These are phyloP conservation scores for Coleophoma cylindrospora DNA, from an alignment of 2,329 filamentous ascomycete species.

Conservation along the genomic window DNA sequence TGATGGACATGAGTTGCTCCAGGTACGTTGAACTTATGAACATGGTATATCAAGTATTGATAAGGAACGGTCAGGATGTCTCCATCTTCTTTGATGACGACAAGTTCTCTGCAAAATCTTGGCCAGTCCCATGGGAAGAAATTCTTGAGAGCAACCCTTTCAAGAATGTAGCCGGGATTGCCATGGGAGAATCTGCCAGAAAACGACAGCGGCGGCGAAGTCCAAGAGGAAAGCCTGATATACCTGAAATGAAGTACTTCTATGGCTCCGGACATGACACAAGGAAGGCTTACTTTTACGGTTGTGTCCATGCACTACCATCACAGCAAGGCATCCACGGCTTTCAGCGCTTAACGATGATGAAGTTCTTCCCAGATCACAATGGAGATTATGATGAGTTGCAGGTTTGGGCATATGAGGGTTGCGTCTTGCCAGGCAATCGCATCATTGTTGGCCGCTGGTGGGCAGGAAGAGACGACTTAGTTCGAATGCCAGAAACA, in stretches of 20 bases:
- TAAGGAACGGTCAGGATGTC: constrained; percentile 14
- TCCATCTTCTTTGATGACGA: constrained; percentile 20
- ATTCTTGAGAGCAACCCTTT: constrained; percentile 18
- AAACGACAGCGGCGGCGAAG: background rate
- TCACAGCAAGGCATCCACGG: constrained; percentile 42
- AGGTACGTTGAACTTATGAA: background rate
- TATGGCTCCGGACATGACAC: constrained; percentile 32
- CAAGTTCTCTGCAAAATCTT: constrained; percentile 8
- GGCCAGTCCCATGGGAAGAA: constrained; percentile 17
- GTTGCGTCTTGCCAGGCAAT: constrained; percentile 38
- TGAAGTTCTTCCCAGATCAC: constrained; percentile 36
- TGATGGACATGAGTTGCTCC: background rate
- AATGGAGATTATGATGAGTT: constrained; percentile 13
- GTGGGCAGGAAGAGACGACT: constrained; percentile 29
- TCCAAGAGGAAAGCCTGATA: constrained; percentile 3
- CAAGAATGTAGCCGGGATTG: background rate
- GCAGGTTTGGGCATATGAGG: constrained; percentile 40
- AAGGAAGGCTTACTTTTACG: constrained; percentile 25
- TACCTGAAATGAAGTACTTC: constrained; percentile 18
- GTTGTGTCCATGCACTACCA: constrained; percentile 44
- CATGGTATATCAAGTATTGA: background rate
- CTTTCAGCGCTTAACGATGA: constrained; percentile 48
- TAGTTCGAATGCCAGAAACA: constrained; percentile 1
- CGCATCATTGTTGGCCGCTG: constrained; percentile 44
- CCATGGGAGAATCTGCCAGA: background rate